phyloP scores from a whole-genome alignment of 2,329 filamentous ascomycete species.

The Trichoderma koningii region DNA sequence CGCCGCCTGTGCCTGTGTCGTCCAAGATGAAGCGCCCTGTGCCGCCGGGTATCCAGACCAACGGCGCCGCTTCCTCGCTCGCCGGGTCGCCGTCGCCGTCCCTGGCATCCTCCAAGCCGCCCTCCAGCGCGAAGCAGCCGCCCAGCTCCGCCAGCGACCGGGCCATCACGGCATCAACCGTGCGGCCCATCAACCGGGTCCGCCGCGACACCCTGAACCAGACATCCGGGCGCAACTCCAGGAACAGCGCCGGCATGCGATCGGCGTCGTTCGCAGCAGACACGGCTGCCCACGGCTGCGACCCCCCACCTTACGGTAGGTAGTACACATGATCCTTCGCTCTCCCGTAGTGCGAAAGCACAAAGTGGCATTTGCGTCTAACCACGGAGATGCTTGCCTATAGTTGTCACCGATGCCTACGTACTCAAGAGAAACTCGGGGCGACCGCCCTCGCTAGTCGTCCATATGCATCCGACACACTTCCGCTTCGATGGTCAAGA shows the following conservation, averaged over 20 bases:
- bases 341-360: not conserved
- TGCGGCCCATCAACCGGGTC: slow-evolving; percentile 57
- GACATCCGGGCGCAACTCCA: slow-evolving; percentile 49
- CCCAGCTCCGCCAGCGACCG: slow-evolving; percentile 42
- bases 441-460: slow-evolving; percentile 76
- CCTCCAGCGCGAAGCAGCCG: slow-evolving; percentile 45
- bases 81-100: slow-evolving; percentile 63
- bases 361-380: slow-evolving; percentile 27
- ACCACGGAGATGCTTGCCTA: slow-evolving; percentile 27
- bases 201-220: slow-evolving; percentile 58
- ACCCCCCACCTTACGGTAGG: slow-evolving; percentile 56
- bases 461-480: slow-evolving; percentile 82
- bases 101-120: slow-evolving; percentile 58
- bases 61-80: slow-evolving; percentile 58
- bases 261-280: slow-evolving; percentile 54
- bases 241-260: slow-evolving; percentile 53
- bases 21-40: slow-evolving; percentile 69
- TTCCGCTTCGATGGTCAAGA: slow-evolving; percentile 95
- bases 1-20: slow-evolving; percentile 42
- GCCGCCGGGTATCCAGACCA: slow-evolving; percentile 66
- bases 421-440: slow-evolving; percentile 81
- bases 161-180: slow-evolving; percentile 44
- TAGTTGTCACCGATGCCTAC: slow-evolving; percentile 73
- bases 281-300: slow-evolving; percentile 41
- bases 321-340: slow-evolving; percentile 28